Base-by-base conservation (phyloP, 306 rosid species). In the Pachyrhizus erosus region DNA sequence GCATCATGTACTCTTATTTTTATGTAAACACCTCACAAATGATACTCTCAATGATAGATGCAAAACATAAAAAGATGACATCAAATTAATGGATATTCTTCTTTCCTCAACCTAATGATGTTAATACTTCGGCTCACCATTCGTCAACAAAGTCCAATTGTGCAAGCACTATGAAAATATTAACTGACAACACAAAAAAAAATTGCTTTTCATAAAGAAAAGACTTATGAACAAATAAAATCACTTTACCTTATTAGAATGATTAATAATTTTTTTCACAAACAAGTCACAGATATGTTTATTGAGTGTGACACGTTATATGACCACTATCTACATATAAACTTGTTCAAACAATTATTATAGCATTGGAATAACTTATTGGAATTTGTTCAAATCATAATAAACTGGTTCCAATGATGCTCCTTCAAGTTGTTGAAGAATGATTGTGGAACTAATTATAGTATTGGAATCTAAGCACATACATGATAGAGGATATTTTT, bases 381-480 rank as follows among this genome's bases (percentile, higher is more conserved):
- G 5, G 39, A 34, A 34, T 7, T 34, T 34, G 8, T 34, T 34
- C 39, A 34, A 34, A 34, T 34, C 39, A 39, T 1, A 39, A 39
- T 39, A 9, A 39, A 39, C 11, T 39, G 9, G 43, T 39, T 39
- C 11, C 3, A 70, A 68, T 67, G 40, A 33, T 31, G 66, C 12
- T 54, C 76, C 55, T 79, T 68, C 70, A 70, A 64, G 51, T 46
- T 58, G 24, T 77, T 20, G 48, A 64, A 64, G 81, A 65, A 65
- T 34, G 42, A 29, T 0, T 4, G 3, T 78, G 68, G 20, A 67
- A 37, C 68, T 78, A 40, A 12, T 51, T 78, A 37, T 23, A 62
- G 49, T 45, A 33, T 37, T 34, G 54, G 75, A 69, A 70, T 55
- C 15, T 23, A 10, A n/a, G 33, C 70, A 23, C 80, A 58, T 40